phyloP scores from a whole-genome alignment of 176 grass and related monocot species.

The Oryza longistaminata region DNA sequence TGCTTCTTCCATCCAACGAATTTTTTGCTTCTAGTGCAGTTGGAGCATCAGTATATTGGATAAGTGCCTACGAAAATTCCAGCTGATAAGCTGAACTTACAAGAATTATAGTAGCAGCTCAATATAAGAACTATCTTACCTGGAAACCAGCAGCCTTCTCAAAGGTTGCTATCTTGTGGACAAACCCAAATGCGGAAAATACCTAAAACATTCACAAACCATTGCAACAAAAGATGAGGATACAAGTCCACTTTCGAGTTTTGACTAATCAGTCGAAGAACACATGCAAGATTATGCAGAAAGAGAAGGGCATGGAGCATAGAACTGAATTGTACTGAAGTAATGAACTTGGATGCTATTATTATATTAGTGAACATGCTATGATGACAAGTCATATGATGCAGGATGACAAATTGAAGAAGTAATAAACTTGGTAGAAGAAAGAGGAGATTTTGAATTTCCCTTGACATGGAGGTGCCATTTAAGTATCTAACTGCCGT shows the following conservation, averaged over 20 bases:
- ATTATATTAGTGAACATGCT: conserved; percentile 5
- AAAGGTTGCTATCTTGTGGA: conserved; percentile 99
- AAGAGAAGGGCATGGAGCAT: not conserved
- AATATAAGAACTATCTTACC: conserved; percentile 46
- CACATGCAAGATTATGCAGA: not conserved
- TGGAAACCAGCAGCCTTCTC: conserved; percentile 99
- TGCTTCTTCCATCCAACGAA: conserved; percentile 97
- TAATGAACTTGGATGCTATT: not conserved
- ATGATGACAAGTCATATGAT: not conserved
- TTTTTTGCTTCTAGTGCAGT: conserved; percentile 89
- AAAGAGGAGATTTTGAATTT: not conserved
- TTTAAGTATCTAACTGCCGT: not conserved
- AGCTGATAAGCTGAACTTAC: conserved; percentile 10
- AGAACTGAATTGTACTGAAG: not conserved
- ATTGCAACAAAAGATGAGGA: not conserved
- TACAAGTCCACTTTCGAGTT: not conserved
- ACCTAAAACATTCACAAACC: conserved; percentile 45
- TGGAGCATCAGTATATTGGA: conserved; percentile 87
- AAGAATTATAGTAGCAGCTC: not conserved
- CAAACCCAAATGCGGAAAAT: conserved; percentile 96
- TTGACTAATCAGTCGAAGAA: not conserved
- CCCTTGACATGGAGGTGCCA: not conserved
- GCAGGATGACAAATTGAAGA: not conserved
- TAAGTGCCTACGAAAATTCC: conserved; percentile 69
- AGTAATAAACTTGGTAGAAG: not conserved